Evolutionary conservation across 768 basidiomycete genomes (phyloP), one percentile per base, ranked within the genome.

Genomic region (Mycena albidolilacea): DNA sequence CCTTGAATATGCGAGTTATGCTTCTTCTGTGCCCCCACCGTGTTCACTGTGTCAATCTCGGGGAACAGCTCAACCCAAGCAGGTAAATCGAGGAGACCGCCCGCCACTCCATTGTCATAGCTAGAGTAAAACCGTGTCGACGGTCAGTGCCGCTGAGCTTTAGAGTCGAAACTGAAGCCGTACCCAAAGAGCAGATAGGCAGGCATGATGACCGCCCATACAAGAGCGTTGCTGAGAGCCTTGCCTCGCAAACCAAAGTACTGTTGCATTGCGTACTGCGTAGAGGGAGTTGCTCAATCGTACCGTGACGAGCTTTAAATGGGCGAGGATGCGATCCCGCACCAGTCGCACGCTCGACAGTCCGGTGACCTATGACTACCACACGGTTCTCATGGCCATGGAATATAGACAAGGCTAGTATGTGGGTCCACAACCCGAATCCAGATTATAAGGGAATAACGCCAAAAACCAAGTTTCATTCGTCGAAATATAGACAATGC

Each of bases 181-280:
- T 64, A 76, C 6, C 75, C 75, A 30, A 76, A 76, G 10, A 73
- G 69, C 60, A 76, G 48, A 48, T 76, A 76, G 0, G 69, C 64
- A 0, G 75, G 75, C 71, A 76, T 64, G 46, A 76, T 73, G 3
- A 76, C 75, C 1, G 71, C 69, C 75, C 71, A 72, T 30, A 76
- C 69, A 12, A 76, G 68, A 41, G 71, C 71, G 67, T 54, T 66
- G 38, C 61, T 73, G 61, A 76, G 75, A 38, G 75, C 59, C 30
- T 60, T 55, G n/a, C 75, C 75, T 12, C 75, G 75, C 7, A 76
- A 39, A 38, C 75, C 75, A 30, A 76, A 76, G 72, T 74, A 74
- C 37, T 62, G 44, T 21, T 71, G 72, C 75, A 74, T 73, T 44
- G 58, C 19, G 55, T 38, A 58, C 15, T 57, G 30, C 0, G 50